Base-by-base conservation (phyloP, 345 rosid genomes). In the Triadica sebifera region DNA sequence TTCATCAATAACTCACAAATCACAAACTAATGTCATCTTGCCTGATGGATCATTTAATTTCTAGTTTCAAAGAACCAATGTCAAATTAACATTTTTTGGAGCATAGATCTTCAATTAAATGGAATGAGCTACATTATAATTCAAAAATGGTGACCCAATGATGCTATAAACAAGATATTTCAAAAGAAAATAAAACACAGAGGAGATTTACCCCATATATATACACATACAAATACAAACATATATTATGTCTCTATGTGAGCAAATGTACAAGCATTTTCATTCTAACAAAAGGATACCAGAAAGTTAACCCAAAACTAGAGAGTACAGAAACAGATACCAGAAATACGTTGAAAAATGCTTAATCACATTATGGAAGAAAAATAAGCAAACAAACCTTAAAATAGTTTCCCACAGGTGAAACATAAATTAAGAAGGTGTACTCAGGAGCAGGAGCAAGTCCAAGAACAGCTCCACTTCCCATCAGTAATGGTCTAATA, bases 401-500 rank as follows among this genome's bases (percentile, higher is more conserved):
- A 73, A 91, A 95, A 79, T 95, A 95, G 90, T 95, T 93, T 66
- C 98, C 99, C 3, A 95, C 98, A 37, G 98, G 98, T 49, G 98
- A 89, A 81, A 92, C 99, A 78, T 90, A 95, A 74, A 93, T 81
- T 72, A 95, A 78, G 81, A 95, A 93, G 71, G 96, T 95, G 77
- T 90, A 95, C 74, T 95, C 99, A 25, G 98, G 98, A 65, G 98
- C 89, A 79, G 99, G 99, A 8, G 97, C 94, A 82, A 93, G 94
- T 82, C 98, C 98, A 81, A 95, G 98, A 84, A 94, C 93, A 70
- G 98, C 94, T 78, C 99, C 99, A 77, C 89, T 93, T 38, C 99
- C 98, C 93, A 95, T 90, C 65, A 95, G 83, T 87, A 95, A 86
- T 67, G 97, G 99, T 81, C 98, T 87, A 38, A 95, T 81, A 65